These are phyloP conservation scores for Boletus sp. DNA, from an alignment of 1,284 basidiomycete genomes.

Conservation along the genomic window DNA sequence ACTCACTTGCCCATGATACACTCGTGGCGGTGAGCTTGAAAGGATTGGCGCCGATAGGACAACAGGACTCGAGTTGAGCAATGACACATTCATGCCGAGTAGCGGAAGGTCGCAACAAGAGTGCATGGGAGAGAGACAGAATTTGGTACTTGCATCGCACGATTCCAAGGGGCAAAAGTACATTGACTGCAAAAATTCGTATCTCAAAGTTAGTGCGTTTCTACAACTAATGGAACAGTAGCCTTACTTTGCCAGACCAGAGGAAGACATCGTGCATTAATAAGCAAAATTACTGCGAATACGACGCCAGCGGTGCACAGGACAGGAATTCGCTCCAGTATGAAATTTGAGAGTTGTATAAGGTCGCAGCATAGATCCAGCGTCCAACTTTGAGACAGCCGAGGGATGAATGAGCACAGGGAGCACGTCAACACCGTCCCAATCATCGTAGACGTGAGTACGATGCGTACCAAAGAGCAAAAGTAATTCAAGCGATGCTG, in stretches of 20 bases:
- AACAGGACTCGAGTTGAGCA: slow-evolving; percentile 48
- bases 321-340: slow-evolving; percentile 1
- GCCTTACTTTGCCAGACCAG: slow-evolving; percentile 67
- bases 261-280: slow-evolving; percentile 62
- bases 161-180: slow-evolving; percentile 53
- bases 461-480: not conserved
- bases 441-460: not conserved
- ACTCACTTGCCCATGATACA: slow-evolving; percentile 61
- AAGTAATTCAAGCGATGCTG: not conserved
- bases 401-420: slow-evolving; percentile 11
- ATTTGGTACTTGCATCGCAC: slow-evolving; percentile 25
- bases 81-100: slow-evolving; percentile 46
- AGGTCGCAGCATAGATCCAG: not conserved
- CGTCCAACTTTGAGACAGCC: slow-evolving; percentile 1
- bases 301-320: slow-evolving; percentile 5
- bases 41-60: slow-evolving; percentile 59
- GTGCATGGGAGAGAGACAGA: slow-evolving; percentile 13
- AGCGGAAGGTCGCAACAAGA: slow-evolving; percentile 42
- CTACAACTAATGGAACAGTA: not conserved
- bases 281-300: slow-evolving; percentile 43
- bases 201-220: not conserved
- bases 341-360: slow-evolving; percentile 1
- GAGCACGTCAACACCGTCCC: slow-evolving; percentile 3
- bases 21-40: slow-evolving; percentile 48
- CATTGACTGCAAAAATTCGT: slow-evolving; percentile 46